Evolutionary conservation across 805 yeast genomes (phyloP).

Genomic region (Candida yuanshanica): DNA sequence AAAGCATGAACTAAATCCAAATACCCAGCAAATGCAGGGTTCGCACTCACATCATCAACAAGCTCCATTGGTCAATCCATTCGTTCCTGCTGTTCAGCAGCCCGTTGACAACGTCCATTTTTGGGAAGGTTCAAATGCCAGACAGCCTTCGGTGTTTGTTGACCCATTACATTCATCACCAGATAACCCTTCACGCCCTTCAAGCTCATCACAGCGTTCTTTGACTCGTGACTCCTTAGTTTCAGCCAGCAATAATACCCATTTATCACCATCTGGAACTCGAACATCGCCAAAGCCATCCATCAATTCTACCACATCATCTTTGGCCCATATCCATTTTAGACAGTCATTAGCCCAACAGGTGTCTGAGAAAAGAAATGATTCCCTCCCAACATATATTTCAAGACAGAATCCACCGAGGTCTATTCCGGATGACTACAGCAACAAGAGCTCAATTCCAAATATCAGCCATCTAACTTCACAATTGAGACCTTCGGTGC

Average conservation of each 20-base stretch:
- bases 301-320: constrained; percentile 1
- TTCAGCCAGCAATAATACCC: constrained; percentile 2
- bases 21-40: not conserved
- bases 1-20: not conserved
- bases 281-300: not conserved
- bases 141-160: constrained; percentile 23
- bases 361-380: constrained; percentile 11
- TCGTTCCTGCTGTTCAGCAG: constrained; percentile 6
- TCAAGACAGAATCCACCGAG: constrained; percentile 17
- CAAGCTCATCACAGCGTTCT: constrained; percentile 8
- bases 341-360: constrained; percentile 3
- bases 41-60: constrained; percentile 2
- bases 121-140: constrained; percentile 19
- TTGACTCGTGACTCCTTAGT: constrained; percentile 1
- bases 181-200: constrained; percentile 2
- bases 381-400: constrained; percentile 14
- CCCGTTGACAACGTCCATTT: constrained; percentile 20
- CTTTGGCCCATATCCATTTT: constrained; percentile 14
- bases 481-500: constrained; percentile 21
- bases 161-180: constrained; percentile 21
- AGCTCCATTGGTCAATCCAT: constrained; percentile 7
- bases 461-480: constrained; percentile 13
- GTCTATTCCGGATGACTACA: constrained; percentile 17
- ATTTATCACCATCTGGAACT: constrained; percentile 4
- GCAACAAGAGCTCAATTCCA: constrained; percentile 12